phyloP scores from a whole-genome alignment of 768 basidiomycete species.

The Exidia glandulosa region DNA sequence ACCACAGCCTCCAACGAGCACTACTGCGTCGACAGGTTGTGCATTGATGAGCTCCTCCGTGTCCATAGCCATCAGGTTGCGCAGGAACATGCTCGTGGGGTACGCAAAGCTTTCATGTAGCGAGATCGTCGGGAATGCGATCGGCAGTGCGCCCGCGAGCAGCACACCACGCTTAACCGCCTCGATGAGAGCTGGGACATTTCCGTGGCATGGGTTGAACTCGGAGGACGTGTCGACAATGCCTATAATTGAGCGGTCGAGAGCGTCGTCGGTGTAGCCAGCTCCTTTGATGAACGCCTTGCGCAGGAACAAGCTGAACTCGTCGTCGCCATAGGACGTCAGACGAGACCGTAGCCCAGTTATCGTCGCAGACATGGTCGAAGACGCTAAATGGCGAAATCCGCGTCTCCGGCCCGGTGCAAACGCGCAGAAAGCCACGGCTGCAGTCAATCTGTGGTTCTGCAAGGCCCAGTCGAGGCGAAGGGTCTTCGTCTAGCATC shows the following conservation, averaged over 20 bases:
- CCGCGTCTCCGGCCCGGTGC: no score
- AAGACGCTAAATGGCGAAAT: no score
- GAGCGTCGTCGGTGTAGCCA: slow-evolving; percentile 17
- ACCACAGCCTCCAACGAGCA: slow-evolving; percentile 12
- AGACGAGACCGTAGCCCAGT: slow-evolving; percentile 7
- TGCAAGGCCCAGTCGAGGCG: no score
- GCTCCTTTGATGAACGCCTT: slow-evolving; percentile 21
- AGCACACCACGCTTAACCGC: slow-evolving; percentile 15
- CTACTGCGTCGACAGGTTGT: slow-evolving; percentile 17
- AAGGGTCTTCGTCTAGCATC: no score
- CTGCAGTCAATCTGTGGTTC: no score
- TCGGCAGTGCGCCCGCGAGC: slow-evolving; percentile 12
- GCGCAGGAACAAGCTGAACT: slow-evolving; percentile 16
- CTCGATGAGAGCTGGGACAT: slow-evolving; percentile 11
- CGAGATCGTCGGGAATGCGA: slow-evolving; percentile 15
- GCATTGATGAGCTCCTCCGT: slow-evolving; percentile 18
- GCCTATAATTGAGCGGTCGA: slow-evolving; percentile 15
- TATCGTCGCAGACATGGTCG: not conserved
- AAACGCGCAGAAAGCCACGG: no score
- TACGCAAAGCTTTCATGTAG: slow-evolving; percentile 15
- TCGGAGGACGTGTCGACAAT: slow-evolving; percentile 17
- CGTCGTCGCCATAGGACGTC: slow-evolving; percentile 15
- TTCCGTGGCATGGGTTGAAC: slow-evolving; percentile 18
- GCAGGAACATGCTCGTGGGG: not conserved
- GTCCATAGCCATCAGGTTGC: slow-evolving; percentile 15